phyloP scores from a whole-genome alignment of 306 rosid species.

The Lablab purpureus region DNA sequence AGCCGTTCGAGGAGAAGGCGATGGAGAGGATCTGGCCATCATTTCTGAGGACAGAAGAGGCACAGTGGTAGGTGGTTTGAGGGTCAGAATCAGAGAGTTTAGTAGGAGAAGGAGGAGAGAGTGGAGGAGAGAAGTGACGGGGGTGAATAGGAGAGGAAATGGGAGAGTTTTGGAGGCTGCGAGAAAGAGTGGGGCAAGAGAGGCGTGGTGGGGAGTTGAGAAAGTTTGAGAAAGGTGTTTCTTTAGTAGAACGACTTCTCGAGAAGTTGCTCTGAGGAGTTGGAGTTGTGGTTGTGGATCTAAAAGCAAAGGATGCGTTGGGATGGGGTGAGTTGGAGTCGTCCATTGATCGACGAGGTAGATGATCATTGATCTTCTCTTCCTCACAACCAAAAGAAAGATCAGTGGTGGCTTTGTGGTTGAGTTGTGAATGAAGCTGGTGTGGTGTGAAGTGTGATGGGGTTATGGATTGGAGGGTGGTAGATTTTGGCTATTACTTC shows the following conservation, averaged over 20 bases:
- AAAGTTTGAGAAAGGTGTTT: conserved; percentile 59
- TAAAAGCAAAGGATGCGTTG: conserved; percentile 62
- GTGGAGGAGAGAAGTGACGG: conserved; percentile 10
- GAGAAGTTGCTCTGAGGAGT: conserved; percentile 40
- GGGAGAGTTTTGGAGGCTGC: conserved; percentile 70
- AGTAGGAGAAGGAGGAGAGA: conserved; percentile 31
- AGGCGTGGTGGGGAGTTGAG: conserved; percentile 68
- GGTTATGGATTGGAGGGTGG: conserved; percentile 16
- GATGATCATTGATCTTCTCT: conserved; percentile 41
- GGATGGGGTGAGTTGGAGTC: conserved; percentile 65
- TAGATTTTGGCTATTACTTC: conserved; percentile 44
- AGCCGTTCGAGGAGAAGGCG: conserved; percentile 66
- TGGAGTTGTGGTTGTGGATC: conserved; percentile 41
- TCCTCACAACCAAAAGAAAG: conserved; percentile 30
- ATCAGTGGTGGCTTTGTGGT: neutral
- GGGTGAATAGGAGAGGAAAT: conserved; percentile 63
- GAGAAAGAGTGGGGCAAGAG: conserved; percentile 60
- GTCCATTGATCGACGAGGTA: conserved; percentile 46
- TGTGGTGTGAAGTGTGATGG: conserved; percentile 11
- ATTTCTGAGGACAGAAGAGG: conserved; percentile 84
- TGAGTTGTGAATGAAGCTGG: conserved; percentile 42
- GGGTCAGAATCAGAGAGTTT: conserved; percentile 54
- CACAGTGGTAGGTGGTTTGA: conserved; percentile 72
- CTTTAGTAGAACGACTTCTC: conserved; percentile 79
- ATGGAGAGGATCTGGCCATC: conserved; percentile 84